These are phyloP conservation scores for Ogataea ramenticola DNA, from an alignment of 805 yeast species.

Conservation along the genomic window DNA sequence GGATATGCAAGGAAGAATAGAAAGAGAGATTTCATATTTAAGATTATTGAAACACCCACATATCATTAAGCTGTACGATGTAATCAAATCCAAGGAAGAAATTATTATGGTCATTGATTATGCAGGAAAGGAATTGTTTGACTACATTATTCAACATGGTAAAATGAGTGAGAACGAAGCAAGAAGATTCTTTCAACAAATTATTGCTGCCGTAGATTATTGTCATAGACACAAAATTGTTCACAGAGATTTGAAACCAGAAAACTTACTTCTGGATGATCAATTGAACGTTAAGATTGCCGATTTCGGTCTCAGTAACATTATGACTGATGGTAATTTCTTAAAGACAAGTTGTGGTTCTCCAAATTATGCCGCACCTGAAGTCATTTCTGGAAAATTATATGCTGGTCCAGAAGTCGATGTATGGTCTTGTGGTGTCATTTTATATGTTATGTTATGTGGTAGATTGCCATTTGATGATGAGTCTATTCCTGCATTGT, in stretches of 20 bases:
- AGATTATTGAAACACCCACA: conserved; percentile 90
- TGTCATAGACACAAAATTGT: conserved; percentile 96
- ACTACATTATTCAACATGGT: conserved; percentile 90
- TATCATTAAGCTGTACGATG: conserved; percentile 91
- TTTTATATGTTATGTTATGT: conserved; percentile 90
- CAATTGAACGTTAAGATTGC: conserved; percentile 90
- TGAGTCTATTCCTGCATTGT: conserved; percentile 89
- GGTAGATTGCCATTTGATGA: conserved; percentile 95
- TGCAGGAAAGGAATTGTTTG: conserved; percentile 95
- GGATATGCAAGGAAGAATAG: conserved; percentile 96
- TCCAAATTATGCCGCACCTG: conserved; percentile 97
- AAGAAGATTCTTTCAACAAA: conserved; percentile 90
- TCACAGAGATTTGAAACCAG: conserved; percentile 95
- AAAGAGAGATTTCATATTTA: conserved; percentile 86
- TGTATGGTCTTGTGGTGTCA: conserved; percentile 97
- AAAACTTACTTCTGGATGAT: conserved; percentile 83
- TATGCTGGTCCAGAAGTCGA: conserved; percentile 98
- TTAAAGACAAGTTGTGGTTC: conserved; percentile 93
- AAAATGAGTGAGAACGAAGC: conserved; percentile 90
- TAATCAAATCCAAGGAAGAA: conserved; percentile 89
- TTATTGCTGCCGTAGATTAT: conserved; percentile 92
- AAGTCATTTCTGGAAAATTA: conserved; percentile 87
- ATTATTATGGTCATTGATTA: conserved; percentile 96
- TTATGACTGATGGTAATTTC: conserved; percentile 97
- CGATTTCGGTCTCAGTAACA: conserved; percentile 89